Evolutionary conservation across 176 grass and related monocot genomes (phyloP), one percentile per base, ranked within the genome.

Genomic region (Saccharum spontaneum): DNA sequence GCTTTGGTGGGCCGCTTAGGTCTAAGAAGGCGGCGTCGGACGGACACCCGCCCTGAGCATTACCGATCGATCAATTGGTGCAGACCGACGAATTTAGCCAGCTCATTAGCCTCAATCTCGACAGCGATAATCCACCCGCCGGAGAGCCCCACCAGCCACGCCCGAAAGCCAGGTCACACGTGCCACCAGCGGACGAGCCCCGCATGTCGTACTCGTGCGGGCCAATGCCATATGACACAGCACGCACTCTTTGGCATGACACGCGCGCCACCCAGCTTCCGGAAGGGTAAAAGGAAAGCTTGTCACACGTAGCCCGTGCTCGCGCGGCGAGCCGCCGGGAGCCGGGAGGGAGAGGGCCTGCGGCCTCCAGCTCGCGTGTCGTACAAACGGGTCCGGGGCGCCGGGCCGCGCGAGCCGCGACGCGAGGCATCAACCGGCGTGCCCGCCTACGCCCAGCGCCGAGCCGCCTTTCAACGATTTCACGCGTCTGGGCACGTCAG

Each of bases 41-140:
- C 28, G 28, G 28, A 28, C 1, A 28, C 28, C 28, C 28, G 28
- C 28, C 1, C 28, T 28, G 28, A 28, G 28, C 28, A 28, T 28
- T 28, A 28, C 28, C 28, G 28, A 28, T 28, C 1, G 14, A 76
- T 30, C 12, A 8, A 26, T 1, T 7, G 30, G 28, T 16, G 15
- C n/a, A 36, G 36, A 45, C 39, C 33, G 61, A 76, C 73, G 31
- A 44, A 20, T 30, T 15, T 23, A 2, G 78, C 40, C 83, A 86
- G 24, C 79, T 72, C 83, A 81, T 38, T 69, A 55, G 30, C 22
- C 48, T n/a, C 33, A 30, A n/a, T 0, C 14, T 64, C 22, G 88
- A 86, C 66, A 73, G 16, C 84, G 88, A 82, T 63, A 46, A 76
- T 34, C 83, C 73, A 86, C 78, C 78, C 31, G 77, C 62, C 76